Conservation (phyloP, 2,329 filamentous ascomycete species). For the Xylariaceae sp. region DNA sequence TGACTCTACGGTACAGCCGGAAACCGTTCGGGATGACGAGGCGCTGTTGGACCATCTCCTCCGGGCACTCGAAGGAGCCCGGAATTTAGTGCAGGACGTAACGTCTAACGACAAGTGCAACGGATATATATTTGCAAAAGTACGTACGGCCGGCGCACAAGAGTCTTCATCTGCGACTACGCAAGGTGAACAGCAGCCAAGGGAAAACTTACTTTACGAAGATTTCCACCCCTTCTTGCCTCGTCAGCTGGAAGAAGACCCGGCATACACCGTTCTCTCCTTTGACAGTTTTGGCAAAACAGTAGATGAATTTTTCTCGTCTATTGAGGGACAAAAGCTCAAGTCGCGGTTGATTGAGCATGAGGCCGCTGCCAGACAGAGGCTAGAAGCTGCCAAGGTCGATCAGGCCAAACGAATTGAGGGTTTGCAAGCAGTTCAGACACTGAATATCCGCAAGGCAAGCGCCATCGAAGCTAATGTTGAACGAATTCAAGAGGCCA, state of each 20-base stretch:
- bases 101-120: constrained; percentile 60
- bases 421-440: constrained; percentile 74
- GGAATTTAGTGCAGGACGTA: constrained; percentile 63
- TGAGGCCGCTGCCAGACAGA: constrained; percentile 74
- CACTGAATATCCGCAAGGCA: constrained; percentile 80
- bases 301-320: constrained; percentile 96
- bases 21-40: constrained; percentile 64
- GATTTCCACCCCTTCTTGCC: constrained; percentile 95
- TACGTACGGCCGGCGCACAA: constrained; percentile 35
- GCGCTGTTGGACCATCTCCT: constrained; percentile 61
- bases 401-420: constrained; percentile 84
- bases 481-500: constrained; percentile 86
- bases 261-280: constrained; percentile 62
- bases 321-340: constrained; percentile 86
- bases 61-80: constrained; percentile 62
- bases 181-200: constrained; percentile 35
- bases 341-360: constrained; percentile 77
- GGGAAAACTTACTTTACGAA: constrained; percentile 66
- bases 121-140: constrained; percentile 84
- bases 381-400: constrained; percentile 74
- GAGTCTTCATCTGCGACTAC: constrained; percentile 27
- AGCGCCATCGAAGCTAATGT: constrained; percentile 86
- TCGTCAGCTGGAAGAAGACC: constrained; percentile 66
- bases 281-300: constrained; percentile 87
- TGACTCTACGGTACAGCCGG: constrained; percentile 61